phyloP scores from a whole-genome alignment of 345 rosid genomes.

The Nephelium lappaceum region DNA sequence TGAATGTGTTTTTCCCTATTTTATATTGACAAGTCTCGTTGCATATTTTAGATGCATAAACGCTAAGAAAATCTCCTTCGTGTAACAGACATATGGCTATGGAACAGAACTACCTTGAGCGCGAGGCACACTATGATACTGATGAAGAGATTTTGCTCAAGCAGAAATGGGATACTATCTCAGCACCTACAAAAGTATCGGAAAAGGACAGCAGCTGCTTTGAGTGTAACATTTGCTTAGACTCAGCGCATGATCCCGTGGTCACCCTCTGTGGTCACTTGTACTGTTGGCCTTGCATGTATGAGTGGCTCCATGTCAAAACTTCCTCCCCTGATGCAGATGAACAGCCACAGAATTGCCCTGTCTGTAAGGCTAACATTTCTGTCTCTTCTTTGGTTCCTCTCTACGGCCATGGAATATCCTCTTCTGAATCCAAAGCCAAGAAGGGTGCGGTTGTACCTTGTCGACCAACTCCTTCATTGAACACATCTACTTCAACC shows the following conservation, averaged over 20 bases:
- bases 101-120: constrained; percentile 46
- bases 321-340: constrained; percentile 41
- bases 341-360: constrained; percentile 60
- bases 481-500: constrained; percentile 8
- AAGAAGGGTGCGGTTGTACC: constrained; percentile 51
- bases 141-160: constrained; percentile 29
- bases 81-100: constrained; percentile 36
- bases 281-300: constrained; percentile 90
- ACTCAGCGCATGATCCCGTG: constrained; percentile 69
- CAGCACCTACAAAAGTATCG: constrained; percentile 22
- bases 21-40: neutral
- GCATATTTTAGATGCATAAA: neutral
- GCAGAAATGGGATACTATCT: constrained; percentile 41
- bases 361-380: constrained; percentile 78
- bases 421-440: constrained; percentile 40
- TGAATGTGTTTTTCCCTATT: neutral
- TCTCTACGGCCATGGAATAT: constrained; percentile 76
- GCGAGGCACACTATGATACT: constrained; percentile 36
- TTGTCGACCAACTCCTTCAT: constrained; percentile 54
- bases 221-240: constrained; percentile 82
- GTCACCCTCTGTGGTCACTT: constrained; percentile 89
- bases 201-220: constrained; percentile 47
- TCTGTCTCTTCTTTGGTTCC: constrained; percentile 75
- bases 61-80: constrained; percentile 9
- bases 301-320: constrained; percentile 57